These are phyloP conservation scores for Scytalidium lignicola DNA, from an alignment of 2,329 filamentous ascomycete species.

Conservation along the genomic window DNA sequence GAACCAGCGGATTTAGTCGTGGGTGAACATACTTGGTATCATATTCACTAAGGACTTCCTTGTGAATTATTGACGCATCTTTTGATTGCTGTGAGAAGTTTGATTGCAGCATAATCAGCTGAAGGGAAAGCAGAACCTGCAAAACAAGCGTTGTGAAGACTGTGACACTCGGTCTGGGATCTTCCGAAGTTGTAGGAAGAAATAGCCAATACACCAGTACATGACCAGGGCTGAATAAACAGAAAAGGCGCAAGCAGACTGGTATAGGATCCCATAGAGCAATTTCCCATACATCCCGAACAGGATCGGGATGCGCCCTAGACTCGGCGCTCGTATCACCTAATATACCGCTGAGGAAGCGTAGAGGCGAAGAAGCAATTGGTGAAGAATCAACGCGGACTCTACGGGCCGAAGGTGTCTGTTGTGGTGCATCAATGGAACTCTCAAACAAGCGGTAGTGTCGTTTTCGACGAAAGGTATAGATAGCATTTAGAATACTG, in stretches of 20 bases:
- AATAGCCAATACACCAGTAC: slow-evolving; percentile 87
- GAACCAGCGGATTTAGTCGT: slow-evolving; percentile 72
- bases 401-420: slow-evolving; percentile 80
- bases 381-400: slow-evolving; percentile 86
- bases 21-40: slow-evolving; percentile 95
- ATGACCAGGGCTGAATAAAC: slow-evolving; percentile 89
- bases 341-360: slow-evolving; percentile 65
- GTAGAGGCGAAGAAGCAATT: slow-evolving; percentile 69
- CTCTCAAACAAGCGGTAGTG: slow-evolving; percentile 90
- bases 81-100: slow-evolving; percentile 80
- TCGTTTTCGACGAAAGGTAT: slow-evolving; percentile 75
- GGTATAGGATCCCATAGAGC: slow-evolving; percentile 90
- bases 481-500: slow-evolving; percentile 72
- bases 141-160: slow-evolving; percentile 79
- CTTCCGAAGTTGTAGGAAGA: slow-evolving; percentile 69
- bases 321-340: slow-evolving; percentile 68
- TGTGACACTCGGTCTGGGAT: slow-evolving; percentile 78
- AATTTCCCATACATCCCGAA: slow-evolving; percentile 90
- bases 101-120: slow-evolving; percentile 68
- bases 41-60: slow-evolving; percentile 91
- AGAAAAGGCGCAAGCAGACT: slow-evolving; percentile 75
- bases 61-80: slow-evolving; percentile 78
- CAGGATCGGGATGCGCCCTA: slow-evolving; percentile 75
- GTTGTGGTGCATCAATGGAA: slow-evolving; percentile 68
- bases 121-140: slow-evolving; percentile 66